phyloP scores from a whole-genome alignment of 2,329 filamentous ascomycete genomes.

The Neoarthrinium moseri region DNA sequence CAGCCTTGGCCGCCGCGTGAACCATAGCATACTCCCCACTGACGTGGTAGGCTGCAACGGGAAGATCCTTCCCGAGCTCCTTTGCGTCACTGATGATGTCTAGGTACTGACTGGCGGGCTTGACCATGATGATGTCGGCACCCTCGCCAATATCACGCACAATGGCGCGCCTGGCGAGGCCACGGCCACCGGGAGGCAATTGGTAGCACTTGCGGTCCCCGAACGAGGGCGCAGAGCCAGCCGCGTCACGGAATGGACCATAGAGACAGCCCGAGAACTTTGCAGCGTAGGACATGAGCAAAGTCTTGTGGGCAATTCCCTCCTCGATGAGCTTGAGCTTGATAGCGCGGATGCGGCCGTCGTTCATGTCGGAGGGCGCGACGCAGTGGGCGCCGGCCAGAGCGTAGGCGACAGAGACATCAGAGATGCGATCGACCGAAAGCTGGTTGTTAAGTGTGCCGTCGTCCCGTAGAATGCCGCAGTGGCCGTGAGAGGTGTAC shows the following conservation, averaged over 20 bases:
- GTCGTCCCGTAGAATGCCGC: conserved; percentile 91
- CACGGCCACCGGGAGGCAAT: conserved; percentile 86
- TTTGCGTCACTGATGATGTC: conserved; percentile 98
- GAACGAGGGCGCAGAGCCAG: conserved; percentile 85
- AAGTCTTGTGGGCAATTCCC: conserved; percentile 84
- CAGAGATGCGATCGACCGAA: conserved; percentile 90
- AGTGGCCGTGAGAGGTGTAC: conserved; percentile 97
- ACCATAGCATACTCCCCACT: conserved; percentile 98
- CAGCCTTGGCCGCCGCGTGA: conserved; percentile 90
- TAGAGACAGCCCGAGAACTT: conserved; percentile 98
- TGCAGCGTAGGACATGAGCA: conserved; percentile 96
- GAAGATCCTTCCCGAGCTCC: conserved; percentile 86
- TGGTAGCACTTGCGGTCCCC: conserved; percentile 97
- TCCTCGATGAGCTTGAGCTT: conserved; percentile 97
- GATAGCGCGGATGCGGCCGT: conserved; percentile 94
- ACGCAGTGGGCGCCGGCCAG: conserved; percentile 94
- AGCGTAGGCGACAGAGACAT: conserved; percentile 98
- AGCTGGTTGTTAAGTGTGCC: conserved; percentile 89
- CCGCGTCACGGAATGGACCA: conserved; percentile 94
- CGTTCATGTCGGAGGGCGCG: conserved; percentile 98
- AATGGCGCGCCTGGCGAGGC: conserved; percentile 88
- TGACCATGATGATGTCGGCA: conserved; percentile 98
- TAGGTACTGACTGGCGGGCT: conserved; percentile 91
- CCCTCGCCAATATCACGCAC: conserved; percentile 87
- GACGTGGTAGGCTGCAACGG: conserved; percentile 94